Conservation (phyloP, 257 asterid species). For the Fraxinus cuspidata region DNA sequence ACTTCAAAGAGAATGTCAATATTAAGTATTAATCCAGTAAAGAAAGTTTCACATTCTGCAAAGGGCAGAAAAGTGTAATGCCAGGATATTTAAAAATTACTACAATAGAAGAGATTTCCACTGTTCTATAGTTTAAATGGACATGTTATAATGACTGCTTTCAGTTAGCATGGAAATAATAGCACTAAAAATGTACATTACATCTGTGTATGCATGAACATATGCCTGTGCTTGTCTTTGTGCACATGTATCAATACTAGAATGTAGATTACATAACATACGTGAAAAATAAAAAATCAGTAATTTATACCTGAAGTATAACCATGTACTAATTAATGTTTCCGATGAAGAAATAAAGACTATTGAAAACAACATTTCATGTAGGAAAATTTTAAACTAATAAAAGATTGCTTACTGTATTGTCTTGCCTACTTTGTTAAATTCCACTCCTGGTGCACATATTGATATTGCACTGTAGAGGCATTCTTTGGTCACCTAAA, state of each 20-base stretch:
- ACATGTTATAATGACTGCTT: not conserved
- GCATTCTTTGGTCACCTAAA: conserved; percentile 86
- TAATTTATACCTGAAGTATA: conserved; percentile 1
- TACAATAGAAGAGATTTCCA: not conserved
- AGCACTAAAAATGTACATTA: not conserved
- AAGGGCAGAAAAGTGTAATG: not conserved
- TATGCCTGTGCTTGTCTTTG: not conserved
- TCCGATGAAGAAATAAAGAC: conserved; percentile 16
- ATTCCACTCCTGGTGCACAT: conserved; percentile 90
- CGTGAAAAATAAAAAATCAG: not conserved
- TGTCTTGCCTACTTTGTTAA: conserved; percentile 72
- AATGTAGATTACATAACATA: not conserved
- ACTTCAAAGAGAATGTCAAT: conserved; percentile 48
- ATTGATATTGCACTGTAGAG: conserved; percentile 80
- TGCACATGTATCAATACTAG: not conserved
- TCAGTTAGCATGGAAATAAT: not conserved
- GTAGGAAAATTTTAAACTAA: not conserved
- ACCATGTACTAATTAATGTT: not conserved
- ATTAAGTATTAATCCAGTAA: conserved; percentile 25
- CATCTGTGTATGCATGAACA: too few species aligned
- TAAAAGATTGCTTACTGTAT: conserved; percentile 70
- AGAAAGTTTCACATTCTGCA: conserved; percentile 13
- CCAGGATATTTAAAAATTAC: conserved; percentile 3
- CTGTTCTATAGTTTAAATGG: conserved; percentile 11
- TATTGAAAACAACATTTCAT: not conserved